phyloP scores from a whole-genome alignment of 805 yeast genomes.

The Myxozyma neotropica region DNA sequence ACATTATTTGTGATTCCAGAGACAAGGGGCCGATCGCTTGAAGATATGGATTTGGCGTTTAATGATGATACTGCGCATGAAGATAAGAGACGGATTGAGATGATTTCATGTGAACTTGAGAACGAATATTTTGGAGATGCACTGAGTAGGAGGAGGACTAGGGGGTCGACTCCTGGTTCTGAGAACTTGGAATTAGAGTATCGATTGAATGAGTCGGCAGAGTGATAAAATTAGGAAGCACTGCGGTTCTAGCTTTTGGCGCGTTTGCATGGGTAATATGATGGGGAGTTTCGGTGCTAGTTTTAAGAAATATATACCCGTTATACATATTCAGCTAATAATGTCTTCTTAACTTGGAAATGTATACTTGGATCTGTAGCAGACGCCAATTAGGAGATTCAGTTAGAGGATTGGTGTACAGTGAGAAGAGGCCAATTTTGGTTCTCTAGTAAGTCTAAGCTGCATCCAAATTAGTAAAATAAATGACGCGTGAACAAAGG shows the following conservation, averaged over 20 bases:
- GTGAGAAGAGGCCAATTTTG: no score
- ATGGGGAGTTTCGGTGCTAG: no score
- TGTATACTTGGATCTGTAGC: no score
- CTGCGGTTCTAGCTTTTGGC: neutral
- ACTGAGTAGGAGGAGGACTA: neutral
- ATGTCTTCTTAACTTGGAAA: no score
- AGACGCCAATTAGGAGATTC: no score
- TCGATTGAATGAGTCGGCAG: neutral
- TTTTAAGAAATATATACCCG: no score
- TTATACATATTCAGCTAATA: no score
- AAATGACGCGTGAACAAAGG: no score
- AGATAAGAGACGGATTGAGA: conserved; percentile 8
- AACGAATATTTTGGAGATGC: neutral
- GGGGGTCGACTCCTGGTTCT: neutral
- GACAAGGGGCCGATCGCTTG: conserved; percentile 24
- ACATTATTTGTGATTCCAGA: conserved; percentile 25
- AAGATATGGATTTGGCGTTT: conserved; percentile 30
- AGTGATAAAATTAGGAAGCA: neutral
- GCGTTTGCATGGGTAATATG: no score
- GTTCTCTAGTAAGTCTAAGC: no score
- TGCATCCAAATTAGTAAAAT: no score
- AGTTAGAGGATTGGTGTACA: no score
- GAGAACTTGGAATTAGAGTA: neutral
- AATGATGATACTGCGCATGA: conserved; percentile 20
- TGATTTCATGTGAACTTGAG: neutral